Evolutionary conservation across 768 basidiomycete species (phyloP), one percentile per base, ranked within the genome.

Genomic region (Exsudoporus frostii): DNA sequence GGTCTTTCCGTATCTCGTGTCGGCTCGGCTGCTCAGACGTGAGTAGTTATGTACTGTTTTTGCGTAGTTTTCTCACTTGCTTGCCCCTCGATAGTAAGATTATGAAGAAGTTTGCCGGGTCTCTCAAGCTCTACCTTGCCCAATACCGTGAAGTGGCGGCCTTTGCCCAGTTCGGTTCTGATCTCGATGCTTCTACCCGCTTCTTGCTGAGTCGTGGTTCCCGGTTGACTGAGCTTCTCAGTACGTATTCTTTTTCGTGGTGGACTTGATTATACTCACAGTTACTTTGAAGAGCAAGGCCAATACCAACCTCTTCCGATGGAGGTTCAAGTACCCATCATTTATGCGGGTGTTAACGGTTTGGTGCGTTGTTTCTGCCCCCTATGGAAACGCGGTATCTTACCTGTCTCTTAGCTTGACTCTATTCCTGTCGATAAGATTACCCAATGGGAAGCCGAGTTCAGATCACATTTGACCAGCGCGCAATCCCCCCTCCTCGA

Each of bases 71-170:
- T 39, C 33, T 60, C 5, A 51, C 3, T 7, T 7, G 5, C 11
- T 40, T 42, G n/a, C 48, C 33, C 37, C 7, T 57, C 49, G 48
- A 61, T 58, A 90, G 87, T 63, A 93, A 95, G 78, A 93, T 98
- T 78, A 98, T 99, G 97, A 99, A 98, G 90, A 95, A 98, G 80
- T 98, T 98, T 66, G 97, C 97, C 66, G 97, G 97, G 82, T 98
- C 97, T 50, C 86, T 98, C 65, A 98, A 98, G 80, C 85, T 99
- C 43, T 99, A 99, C 85, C 92, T 99, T 62, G 97, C 97, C 29
- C 97, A 99, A 74, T 99, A 98, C 81, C 95, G 97, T 88, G 97
- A 99, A 83, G 97, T 99, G 63, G 97, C 97, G 62, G 94, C 94
- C 61, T 97, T 96, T 70, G 94, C 96, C 53, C 97, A 98, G 73